Evolutionary conservation across 1,284 basidiomycete genomes (phyloP).

Genomic region (Stygiomarasmius scandens): DNA sequence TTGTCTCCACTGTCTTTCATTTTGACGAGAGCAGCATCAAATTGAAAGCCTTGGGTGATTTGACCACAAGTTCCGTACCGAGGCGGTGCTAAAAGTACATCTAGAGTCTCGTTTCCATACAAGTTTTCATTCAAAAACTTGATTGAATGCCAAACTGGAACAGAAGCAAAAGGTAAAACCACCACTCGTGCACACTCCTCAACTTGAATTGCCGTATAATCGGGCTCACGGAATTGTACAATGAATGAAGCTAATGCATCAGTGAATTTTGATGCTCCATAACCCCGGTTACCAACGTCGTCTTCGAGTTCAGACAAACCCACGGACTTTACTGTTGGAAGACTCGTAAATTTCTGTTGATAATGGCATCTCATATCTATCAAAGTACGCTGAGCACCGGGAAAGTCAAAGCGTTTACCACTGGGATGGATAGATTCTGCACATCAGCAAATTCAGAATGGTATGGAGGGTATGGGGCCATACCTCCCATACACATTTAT

Average conservation of each 20-base stretch:
- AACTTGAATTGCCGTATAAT: neutral
- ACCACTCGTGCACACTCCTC: neutral
- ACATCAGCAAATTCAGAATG: too few species aligned
- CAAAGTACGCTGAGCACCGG: neutral
- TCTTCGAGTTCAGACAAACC: neutral
- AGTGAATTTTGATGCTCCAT: neutral
- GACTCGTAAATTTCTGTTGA: neutral
- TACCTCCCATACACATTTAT: too few species aligned
- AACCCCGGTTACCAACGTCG: neutral
- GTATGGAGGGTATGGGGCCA: too few species aligned
- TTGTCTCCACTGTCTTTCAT: neutral
- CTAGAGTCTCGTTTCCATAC: neutral
- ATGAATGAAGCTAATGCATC: neutral
- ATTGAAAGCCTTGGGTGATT: neutral
- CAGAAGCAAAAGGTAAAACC: neutral
- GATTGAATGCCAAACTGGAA: constrained; percentile 6
- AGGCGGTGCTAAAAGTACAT: neutral
- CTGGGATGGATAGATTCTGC: too few species aligned
- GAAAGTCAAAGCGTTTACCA: constrained; percentile 3
- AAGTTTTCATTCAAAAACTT: constrained; percentile 1
- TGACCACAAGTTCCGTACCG: neutral
- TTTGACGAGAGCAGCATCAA: neutral
- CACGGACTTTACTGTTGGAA: constrained; percentile 3
- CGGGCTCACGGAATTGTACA: neutral
- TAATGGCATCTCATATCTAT: neutral